These are phyloP conservation scores for Puccinia triticina DNA, from an alignment of 1,284 basidiomycete genomes.

Conservation along the genomic window DNA sequence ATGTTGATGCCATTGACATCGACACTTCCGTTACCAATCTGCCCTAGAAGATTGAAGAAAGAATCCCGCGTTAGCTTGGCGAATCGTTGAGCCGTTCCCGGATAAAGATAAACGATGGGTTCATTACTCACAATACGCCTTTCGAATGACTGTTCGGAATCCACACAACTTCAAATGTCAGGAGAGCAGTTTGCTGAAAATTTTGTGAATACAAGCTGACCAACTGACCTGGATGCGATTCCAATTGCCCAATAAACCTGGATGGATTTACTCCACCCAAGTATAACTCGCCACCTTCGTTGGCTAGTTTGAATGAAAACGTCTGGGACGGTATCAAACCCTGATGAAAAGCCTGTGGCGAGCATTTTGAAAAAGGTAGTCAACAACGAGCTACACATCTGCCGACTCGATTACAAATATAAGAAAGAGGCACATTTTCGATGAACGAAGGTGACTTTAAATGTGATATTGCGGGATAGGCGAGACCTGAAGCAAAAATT, in stretches of 20 bases:
- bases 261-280: slow-evolving; percentile 42
- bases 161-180: not conserved
- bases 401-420: not conserved
- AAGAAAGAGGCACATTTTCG: not conserved
- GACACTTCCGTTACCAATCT: slow-evolving; percentile 35
- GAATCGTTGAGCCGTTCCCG: too few relatives aligned
- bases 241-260: slow-evolving; percentile 27
- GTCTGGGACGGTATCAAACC: slow-evolving; percentile 38
- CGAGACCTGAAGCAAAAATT: slow-evolving; percentile 18
- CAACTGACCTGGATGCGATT: slow-evolving; percentile 40
- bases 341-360: slow-evolving; percentile 26
- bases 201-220: not conserved
- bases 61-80: not conserved
- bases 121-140: slow-evolving; percentile 37
- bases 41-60: slow-evolving; percentile 17
- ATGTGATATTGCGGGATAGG: slow-evolving; percentile 46
- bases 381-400: not conserved
- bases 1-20: slow-evolving; percentile 10
- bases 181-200: not conserved
- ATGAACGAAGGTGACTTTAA: slow-evolving; percentile 36
- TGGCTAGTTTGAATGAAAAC: slow-evolving; percentile 35
- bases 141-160: not conserved
- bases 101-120: not conserved
- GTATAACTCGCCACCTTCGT: slow-evolving; percentile 34
- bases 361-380: not conserved